These are phyloP conservation scores for Eustoma russellianum DNA, from an alignment of 257 asterid species.

Conservation along the genomic window DNA sequence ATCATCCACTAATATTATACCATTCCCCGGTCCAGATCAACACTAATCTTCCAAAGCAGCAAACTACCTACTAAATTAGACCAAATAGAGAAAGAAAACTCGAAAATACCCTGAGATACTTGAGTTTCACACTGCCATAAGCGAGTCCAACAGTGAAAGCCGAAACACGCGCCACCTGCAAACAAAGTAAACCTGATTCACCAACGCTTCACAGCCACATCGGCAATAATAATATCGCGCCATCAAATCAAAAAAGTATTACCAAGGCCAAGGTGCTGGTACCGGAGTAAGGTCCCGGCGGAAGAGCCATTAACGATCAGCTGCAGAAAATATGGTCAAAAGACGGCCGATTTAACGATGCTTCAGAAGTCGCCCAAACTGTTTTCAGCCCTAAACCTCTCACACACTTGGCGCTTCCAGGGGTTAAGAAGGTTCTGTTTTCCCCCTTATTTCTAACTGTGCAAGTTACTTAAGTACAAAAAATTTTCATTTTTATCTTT, in stretches of 20 bases:
- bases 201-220: too few species aligned
- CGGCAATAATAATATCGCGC: too few species aligned
- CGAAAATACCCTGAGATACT: conserved; percentile 30
- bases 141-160: conserved; percentile 29
- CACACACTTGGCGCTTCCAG: not conserved
- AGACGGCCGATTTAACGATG: not conserved
- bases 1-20: too few species aligned
- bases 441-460: too few species aligned
- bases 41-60: too few species aligned
- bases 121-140: conserved; percentile 38
- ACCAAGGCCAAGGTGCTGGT: conserved; percentile 44
- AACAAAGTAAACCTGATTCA: not conserved
- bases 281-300: conserved; percentile 41
- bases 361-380: not conserved
- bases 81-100: too few species aligned
- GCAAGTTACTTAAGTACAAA: too few species aligned
- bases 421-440: too few species aligned
- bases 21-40: not conserved
- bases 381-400: conserved; percentile 7
- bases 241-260: not conserved
- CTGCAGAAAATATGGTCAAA: not conserved
- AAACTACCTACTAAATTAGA: too few species aligned
- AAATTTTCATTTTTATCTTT: too few species aligned
- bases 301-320: conserved; percentile 26
- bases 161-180: conserved; percentile 38